These are phyloP conservation scores for Microbotryum lychnidis-dioicae DNA, from an alignment of 1,284 basidiomycete species.

Conservation along the genomic window DNA sequence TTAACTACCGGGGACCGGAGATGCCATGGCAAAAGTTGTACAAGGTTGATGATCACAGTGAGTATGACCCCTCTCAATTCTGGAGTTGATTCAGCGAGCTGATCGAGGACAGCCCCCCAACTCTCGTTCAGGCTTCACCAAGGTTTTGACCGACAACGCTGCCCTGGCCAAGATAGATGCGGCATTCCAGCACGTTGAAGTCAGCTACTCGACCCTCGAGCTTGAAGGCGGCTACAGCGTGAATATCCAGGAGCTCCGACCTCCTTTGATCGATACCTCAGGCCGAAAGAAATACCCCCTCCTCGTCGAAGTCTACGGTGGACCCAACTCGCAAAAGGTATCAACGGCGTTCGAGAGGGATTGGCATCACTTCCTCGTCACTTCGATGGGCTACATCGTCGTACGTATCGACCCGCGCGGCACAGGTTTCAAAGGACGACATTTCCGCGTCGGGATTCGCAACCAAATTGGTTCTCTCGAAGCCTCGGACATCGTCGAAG, in stretches of 20 bases:
- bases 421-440: conserved; percentile 80
- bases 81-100: not conserved
- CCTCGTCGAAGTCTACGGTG: conserved; percentile 78
- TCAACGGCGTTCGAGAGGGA: conserved; percentile 58
- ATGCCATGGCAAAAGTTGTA: conserved; percentile 80
- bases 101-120: no score
- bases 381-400: conserved; percentile 72
- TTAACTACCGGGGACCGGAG: conserved; percentile 63
- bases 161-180: conserved; percentile 59
- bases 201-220: conserved; percentile 58
- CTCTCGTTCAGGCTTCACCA: conserved; percentile 48
- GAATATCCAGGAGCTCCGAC: conserved; percentile 59
- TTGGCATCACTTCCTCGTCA: conserved; percentile 82
- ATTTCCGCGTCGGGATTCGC: conserved; percentile 71
- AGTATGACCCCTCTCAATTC: conserved; percentile 31
- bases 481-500: conserved; percentile 75
- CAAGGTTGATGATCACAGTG: conserved; percentile 55
- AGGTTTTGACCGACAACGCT: conserved; percentile 64
- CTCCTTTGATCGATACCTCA: conserved; percentile 81
- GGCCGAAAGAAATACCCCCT: conserved; percentile 91
- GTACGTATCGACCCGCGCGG: conserved; percentile 78
- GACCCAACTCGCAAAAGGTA: conserved; percentile 74
- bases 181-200: conserved; percentile 64
- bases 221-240: not conserved
- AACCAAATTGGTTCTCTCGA: conserved; percentile 79